Percentiles rank a stretch among this genome's conserved stretches.
Evolutionary conservation across 225 moss, liverwort and hornwort species (phyloP).

Genomic region (Bryum argenteum): DNA sequence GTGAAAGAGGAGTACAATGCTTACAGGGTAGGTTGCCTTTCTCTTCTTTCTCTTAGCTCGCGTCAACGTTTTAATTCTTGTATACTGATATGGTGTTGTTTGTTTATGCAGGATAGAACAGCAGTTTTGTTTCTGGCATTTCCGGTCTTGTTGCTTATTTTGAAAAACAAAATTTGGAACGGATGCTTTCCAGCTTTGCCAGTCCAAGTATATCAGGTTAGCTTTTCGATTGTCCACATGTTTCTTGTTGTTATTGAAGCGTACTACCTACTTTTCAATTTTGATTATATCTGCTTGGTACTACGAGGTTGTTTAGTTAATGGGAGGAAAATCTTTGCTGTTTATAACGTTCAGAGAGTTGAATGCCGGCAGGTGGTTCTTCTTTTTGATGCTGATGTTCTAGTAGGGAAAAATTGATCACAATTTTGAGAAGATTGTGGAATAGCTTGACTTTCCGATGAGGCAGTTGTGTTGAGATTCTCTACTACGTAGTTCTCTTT

Average conservation of each 20-base stretch:
- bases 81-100: slow-evolving; percentile 5
- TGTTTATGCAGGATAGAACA: slow-evolving; percentile 76
- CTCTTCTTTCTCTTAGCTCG: neutral
- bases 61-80: too few relatives aligned
- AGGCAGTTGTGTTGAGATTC: neutral
- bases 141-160: slow-evolving; percentile 67
- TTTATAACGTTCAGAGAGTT: neutral
- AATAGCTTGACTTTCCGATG: neutral
- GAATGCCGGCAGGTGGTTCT: neutral
- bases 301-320: neutral
- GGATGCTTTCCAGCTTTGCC: slow-evolving; percentile 93
- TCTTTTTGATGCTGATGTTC: neutral
- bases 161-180: slow-evolving; percentile 90
- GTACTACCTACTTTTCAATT: neutral
- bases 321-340: neutral
- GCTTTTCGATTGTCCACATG: neutral
- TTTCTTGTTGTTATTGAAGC: too few relatives aligned
- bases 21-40: slow-evolving; percentile 64
- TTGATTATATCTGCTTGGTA: neutral
- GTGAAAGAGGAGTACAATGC: slow-evolving; percentile 96
- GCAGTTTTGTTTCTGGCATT: slow-evolving; percentile 86
- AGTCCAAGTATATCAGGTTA: slow-evolving; percentile 84
- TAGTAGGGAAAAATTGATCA: neutral
- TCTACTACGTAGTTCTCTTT: neutral
- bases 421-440: neutral